These are phyloP conservation scores for Diaporthe ilicicola DNA, from an alignment of 2,329 filamentous ascomycete genomes.

Conservation along the genomic window DNA sequence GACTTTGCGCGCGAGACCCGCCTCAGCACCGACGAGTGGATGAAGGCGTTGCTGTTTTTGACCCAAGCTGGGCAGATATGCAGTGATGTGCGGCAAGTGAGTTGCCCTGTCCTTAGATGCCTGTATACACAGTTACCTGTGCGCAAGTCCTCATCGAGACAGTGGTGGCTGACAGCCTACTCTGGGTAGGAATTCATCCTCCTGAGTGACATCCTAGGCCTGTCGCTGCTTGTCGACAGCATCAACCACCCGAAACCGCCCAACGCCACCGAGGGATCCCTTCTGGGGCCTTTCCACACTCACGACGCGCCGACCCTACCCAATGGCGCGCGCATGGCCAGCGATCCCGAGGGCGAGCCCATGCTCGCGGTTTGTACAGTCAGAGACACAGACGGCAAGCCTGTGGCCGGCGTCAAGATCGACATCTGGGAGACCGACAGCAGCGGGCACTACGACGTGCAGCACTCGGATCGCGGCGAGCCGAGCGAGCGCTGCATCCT, in stretches of 20 bases:
- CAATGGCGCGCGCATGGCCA: constrained; percentile 70
- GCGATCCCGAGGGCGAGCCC: constrained; percentile 73
- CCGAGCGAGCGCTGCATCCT: constrained; percentile 77
- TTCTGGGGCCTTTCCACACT: constrained; percentile 85
- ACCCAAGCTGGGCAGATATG: constrained; percentile 78
- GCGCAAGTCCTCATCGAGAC: neutral
- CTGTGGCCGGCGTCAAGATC: constrained; percentile 72
- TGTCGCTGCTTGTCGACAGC: constrained; percentile 81
- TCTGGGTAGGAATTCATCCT: constrained; percentile 76
- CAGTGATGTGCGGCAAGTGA: constrained; percentile 75
- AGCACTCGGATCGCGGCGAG: constrained; percentile 69
- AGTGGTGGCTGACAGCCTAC: neutral
- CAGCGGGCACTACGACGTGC: constrained; percentile 83
- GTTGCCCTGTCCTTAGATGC: constrained; percentile 36
- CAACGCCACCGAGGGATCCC: constrained; percentile 76
- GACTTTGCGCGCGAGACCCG: constrained; percentile 84
- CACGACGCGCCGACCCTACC: constrained; percentile 71
- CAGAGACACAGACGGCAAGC: constrained; percentile 68
- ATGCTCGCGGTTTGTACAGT: constrained; percentile 79
- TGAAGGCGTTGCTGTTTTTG: constrained; percentile 75
- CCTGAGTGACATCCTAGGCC: constrained; percentile 79
- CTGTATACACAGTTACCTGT: constrained; percentile 25
- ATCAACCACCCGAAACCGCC: constrained; percentile 85
- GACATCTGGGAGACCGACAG: constrained; percentile 89
- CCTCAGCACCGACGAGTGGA: constrained; percentile 81